These are phyloP conservation scores for Phytomonas francai DNA, from an alignment of 208 protist genomes.

Conservation along the genomic window DNA sequence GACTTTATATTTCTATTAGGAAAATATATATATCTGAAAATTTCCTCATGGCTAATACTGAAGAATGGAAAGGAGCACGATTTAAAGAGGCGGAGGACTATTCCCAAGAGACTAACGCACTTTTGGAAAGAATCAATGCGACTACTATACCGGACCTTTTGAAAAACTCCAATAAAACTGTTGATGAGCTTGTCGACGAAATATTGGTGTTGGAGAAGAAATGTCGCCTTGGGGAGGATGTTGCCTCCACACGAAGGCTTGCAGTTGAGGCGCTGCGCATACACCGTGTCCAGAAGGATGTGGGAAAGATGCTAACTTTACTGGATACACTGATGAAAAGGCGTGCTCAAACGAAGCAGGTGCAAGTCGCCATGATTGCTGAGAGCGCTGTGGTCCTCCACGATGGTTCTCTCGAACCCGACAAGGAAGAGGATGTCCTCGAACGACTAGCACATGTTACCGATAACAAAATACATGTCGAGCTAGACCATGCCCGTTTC, in stretches of 20 bases:
- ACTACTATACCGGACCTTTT: constrained; percentile 67
- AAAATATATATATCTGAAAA: constrained; percentile 6
- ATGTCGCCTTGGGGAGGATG: constrained; percentile 75
- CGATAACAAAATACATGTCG: constrained; percentile 95
- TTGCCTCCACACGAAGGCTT: constrained; percentile 66
- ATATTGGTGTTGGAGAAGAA: constrained; percentile 88
- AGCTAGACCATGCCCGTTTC: constrained; percentile 93
- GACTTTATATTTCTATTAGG: constrained; percentile 3
- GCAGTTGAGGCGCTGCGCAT: constrained; percentile 85
- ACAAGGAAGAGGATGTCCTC: constrained; percentile 76
- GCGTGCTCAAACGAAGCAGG: constrained; percentile 90
- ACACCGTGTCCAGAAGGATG: constrained; percentile 74
- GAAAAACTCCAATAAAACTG: constrained; percentile 38
- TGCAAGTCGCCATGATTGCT: constrained; percentile 89
- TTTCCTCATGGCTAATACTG: constrained; percentile 2
- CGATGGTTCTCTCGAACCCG: constrained; percentile 36
- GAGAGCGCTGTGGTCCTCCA: constrained; percentile 68
- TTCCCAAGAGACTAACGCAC: constrained; percentile 40
- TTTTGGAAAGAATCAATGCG: constrained; percentile 73
- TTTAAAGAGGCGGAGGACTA: constrained; percentile 88
- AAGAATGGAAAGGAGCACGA: constrained; percentile 82
- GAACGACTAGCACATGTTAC: constrained; percentile 86
- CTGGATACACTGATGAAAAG: constrained; percentile 90
- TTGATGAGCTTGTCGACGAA: constrained; percentile 80
- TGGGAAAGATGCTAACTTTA: constrained; percentile 76